Conservation (phyloP, 139 green algal species). For the Helicosporidium sp. region DNA sequence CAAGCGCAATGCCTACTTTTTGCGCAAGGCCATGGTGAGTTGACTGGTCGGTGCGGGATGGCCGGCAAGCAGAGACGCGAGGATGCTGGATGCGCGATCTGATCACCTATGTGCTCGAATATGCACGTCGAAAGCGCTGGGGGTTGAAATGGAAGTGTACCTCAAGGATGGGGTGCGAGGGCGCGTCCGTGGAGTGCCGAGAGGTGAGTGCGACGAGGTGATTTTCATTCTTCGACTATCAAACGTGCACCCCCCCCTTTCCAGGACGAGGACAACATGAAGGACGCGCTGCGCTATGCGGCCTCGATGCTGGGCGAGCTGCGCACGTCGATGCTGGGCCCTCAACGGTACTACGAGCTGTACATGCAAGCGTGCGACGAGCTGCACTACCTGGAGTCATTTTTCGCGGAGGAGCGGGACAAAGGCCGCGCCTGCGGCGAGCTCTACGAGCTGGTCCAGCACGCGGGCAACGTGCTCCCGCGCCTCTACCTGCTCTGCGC, state of each 20-base stretch:
- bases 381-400: slow-evolving; percentile 58
- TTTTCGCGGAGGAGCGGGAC: slow-evolving; percentile 56
- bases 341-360: slow-evolving; percentile 94
- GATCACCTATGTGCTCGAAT: too few species aligned
- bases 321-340: slow-evolving; percentile 65
- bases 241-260: not conserved
- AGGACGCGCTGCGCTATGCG: slow-evolving; percentile 74
- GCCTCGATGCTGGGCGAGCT: slow-evolving; percentile 81
- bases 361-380: slow-evolving; percentile 82
- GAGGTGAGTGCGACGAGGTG: too few species aligned
- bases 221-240: too few species aligned
- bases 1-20: slow-evolving; percentile 60
- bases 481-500: slow-evolving; percentile 84
- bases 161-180: too few species aligned
- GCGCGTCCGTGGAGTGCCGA: too few species aligned
- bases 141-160: too few species aligned
- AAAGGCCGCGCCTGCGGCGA: slow-evolving; percentile 47
- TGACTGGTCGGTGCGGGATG: too few species aligned
- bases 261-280: slow-evolving; percentile 86
- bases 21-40: slow-evolving; percentile 62
- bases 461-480: slow-evolving; percentile 88
- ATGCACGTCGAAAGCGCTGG: too few species aligned
- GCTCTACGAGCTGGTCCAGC: slow-evolving; percentile 90
- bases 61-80: too few species aligned
- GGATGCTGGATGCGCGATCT: not conserved